Percentiles rank a stretch among this genome's conserved stretches.
These are phyloP conservation scores for Serendipita indica DNA, from an alignment of 768 basidiomycete species.

Conservation along the genomic window DNA sequence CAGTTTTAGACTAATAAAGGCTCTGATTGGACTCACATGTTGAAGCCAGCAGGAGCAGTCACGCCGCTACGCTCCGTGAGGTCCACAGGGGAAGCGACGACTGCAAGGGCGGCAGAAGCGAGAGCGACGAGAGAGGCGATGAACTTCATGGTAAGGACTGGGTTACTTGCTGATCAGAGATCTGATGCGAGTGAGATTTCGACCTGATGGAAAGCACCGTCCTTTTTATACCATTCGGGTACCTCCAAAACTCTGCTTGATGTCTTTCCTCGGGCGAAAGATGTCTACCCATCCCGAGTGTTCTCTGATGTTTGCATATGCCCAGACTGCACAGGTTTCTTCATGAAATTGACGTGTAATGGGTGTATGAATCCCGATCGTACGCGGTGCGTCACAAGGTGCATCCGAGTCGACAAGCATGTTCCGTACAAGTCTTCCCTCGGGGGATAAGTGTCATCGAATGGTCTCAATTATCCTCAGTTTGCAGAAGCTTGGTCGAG, in stretches of 20 bases:
- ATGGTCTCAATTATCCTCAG: too few relatives aligned
- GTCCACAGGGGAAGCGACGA: background rate
- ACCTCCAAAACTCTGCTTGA: background rate
- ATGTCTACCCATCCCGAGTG: too few relatives aligned
- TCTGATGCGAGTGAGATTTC: background rate
- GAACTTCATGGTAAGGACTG: background rate
- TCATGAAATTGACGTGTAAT: too few relatives aligned
- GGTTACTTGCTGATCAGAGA: background rate
- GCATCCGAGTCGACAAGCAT: too few relatives aligned
- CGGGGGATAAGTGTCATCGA: too few relatives aligned
- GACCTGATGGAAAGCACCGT: background rate
- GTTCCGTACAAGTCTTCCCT: too few relatives aligned
- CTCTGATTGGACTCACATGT: background rate
- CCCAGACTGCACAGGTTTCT: too few relatives aligned
- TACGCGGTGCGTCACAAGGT: too few relatives aligned
- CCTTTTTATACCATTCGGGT: background rate
- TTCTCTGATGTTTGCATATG: too few relatives aligned
- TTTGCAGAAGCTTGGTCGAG: too few relatives aligned
- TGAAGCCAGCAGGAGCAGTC: background rate
- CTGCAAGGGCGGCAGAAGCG: background rate
- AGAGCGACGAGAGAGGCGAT: background rate
- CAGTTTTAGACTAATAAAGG: background rate
- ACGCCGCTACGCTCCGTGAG: background rate
- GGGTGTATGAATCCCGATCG: too few relatives aligned
- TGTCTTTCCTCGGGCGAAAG: too few relatives aligned